Evolutionary conservation across 2,329 filamentous ascomycete species (phyloP).

Genomic region (Penicillium palitans): DNA sequence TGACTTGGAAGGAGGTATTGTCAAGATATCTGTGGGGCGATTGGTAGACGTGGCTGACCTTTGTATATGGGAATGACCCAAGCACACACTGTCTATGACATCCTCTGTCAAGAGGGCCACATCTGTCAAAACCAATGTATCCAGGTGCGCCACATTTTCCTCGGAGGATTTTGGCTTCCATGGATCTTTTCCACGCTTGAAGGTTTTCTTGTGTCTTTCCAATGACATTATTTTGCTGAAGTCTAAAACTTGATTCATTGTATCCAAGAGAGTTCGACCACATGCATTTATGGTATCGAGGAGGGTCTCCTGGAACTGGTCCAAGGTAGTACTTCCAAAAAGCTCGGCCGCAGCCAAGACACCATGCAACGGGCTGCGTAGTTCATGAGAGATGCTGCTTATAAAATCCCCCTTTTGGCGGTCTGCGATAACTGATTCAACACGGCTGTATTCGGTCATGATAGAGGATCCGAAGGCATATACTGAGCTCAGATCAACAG

Average conservation of each 20-base stretch:
- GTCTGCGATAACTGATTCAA: constrained; percentile 39
- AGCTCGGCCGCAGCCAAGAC: constrained; percentile 50
- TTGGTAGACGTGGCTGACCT: neutral
- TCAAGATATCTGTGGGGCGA: neutral
- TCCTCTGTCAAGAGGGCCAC: constrained; percentile 30
- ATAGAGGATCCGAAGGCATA: constrained; percentile 38
- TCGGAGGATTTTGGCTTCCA: constrained; percentile 4
- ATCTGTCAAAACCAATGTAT: constrained; percentile 17
- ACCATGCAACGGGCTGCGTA: constrained; percentile 49
- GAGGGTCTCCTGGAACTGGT: constrained; percentile 41
- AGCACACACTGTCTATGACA: constrained; percentile 26
- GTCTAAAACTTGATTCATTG: constrained; percentile 38
- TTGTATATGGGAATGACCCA: constrained; percentile 18
- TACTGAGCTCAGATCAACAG: constrained; percentile 36
- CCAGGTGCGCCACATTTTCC: neutral
- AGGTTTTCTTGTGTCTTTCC: constrained; percentile 6
- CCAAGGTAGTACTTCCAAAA: constrained; percentile 44
- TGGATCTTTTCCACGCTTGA: constrained; percentile 7
- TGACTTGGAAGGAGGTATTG: neutral
- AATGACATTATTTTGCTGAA: constrained; percentile 34
- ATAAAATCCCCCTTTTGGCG: constrained; percentile 54
- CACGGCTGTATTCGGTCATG: constrained; percentile 39
- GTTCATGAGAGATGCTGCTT: constrained; percentile 53
- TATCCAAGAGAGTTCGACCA: constrained; percentile 52
- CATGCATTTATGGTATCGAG: constrained; percentile 52